These are phyloP conservation scores for Syncephalastrum sp. DNA, from an alignment of 371 early-diverging fungal species.

Conservation along the genomic window DNA sequence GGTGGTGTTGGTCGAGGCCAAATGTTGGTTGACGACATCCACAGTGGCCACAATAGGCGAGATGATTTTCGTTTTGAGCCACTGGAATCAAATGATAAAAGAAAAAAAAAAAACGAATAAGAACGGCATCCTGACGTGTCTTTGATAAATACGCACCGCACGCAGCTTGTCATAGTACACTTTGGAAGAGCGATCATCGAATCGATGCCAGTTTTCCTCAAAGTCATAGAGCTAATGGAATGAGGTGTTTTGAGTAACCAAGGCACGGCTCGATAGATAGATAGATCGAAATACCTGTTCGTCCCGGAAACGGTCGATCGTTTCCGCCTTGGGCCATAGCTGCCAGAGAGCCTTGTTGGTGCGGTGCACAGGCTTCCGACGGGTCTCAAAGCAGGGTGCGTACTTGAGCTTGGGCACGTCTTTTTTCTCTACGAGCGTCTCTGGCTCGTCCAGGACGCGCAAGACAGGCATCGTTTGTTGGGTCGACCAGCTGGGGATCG, in stretches of 20 bases:
- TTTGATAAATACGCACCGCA: constrained; percentile 1
- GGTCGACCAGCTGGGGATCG: too few species aligned
- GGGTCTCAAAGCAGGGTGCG: neutral
- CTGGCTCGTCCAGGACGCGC: too few species aligned
- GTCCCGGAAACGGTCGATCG: constrained; percentile 12
- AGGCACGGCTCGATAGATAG: neutral
- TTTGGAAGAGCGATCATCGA: constrained; percentile 15
- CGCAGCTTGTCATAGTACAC: constrained; percentile 16
- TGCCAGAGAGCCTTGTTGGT: constrained; percentile 14
- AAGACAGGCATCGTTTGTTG: too few species aligned
- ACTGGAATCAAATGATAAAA: constrained; percentile 4
- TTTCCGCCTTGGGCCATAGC: constrained; percentile 3
- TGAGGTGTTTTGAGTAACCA: neutral
- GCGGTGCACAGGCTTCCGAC: neutral
- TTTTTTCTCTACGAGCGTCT: too few species aligned
- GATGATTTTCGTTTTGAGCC: constrained; percentile 11
- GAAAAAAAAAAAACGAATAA: neutral
- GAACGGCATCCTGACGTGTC: neutral
- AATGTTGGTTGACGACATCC: constrained; percentile 11
- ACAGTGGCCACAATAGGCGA: constrained; percentile 10
- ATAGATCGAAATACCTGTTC: constrained; percentile 14
- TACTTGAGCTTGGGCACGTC: constrained; percentile 7
- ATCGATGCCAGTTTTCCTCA: constrained; percentile 17
- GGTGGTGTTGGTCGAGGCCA: constrained; percentile 8
- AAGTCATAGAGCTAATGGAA: constrained; percentile 11